Evolutionary conservation across 805 yeast species (phyloP).

Genomic region (Candida sanyiensis): DNA sequence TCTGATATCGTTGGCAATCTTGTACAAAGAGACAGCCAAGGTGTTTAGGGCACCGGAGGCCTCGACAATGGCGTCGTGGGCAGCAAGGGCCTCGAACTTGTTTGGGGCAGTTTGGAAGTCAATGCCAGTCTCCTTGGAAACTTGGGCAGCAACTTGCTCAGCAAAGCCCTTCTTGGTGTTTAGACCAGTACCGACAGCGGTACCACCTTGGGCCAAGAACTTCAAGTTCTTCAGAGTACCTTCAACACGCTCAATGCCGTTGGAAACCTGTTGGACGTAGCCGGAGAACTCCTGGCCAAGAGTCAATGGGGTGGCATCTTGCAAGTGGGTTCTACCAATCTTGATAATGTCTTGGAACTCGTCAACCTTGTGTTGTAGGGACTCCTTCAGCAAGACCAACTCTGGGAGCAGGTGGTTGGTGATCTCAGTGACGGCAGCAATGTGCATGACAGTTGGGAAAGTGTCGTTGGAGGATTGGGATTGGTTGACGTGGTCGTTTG

Average conservation of each 20-base stretch:
- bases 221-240: slow-evolving; percentile 67
- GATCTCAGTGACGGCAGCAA: slow-evolving; percentile 94
- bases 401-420: slow-evolving; percentile 72
- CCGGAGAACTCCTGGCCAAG: slow-evolving; percentile 98
- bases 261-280: slow-evolving; percentile 86
- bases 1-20: slow-evolving; percentile 97
- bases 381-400: slow-evolving; percentile 66
- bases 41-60: slow-evolving; percentile 97
- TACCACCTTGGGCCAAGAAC: slow-evolving; percentile 96
- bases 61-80: slow-evolving; percentile 97
- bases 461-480: slow-evolving; percentile 98
- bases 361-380: slow-evolving; percentile 70
- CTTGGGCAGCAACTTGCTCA: slow-evolving; percentile 78
- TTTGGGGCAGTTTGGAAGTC: slow-evolving; percentile 93
- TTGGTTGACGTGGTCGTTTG: slow-evolving; percentile 98
- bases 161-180: slow-evolving; percentile 92
- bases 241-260: slow-evolving; percentile 87
- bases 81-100: slow-evolving; percentile 98
- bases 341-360: slow-evolving; percentile 89
- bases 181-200: slow-evolving; percentile 98
- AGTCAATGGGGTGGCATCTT: slow-evolving; percentile 97
- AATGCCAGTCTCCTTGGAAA: slow-evolving; percentile 79
- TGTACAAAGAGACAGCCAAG: slow-evolving; percentile 86
- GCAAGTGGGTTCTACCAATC: slow-evolving; percentile 98
- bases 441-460: slow-evolving; percentile 99